Evolutionary conservation across 2,329 filamentous ascomycete genomes (phyloP).

Genomic region (Apiospora sp.): DNA sequence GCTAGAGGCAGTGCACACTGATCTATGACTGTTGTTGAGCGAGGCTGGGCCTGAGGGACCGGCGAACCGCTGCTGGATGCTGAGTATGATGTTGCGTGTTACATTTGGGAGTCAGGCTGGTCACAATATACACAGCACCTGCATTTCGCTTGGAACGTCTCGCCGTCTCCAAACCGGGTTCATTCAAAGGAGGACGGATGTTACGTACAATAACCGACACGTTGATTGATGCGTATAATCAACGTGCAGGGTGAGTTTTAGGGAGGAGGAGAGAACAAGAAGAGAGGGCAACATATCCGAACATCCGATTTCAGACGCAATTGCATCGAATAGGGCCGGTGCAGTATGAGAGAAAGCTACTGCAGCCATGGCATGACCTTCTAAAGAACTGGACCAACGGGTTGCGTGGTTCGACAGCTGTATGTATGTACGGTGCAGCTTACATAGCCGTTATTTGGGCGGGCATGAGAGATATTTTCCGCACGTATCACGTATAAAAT

Average conservation of each 20-base stretch:
- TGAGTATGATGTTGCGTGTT: background rate
- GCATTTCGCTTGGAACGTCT: constrained; percentile 15
- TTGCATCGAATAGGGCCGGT: background rate
- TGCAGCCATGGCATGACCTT: background rate
- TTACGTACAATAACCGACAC: constrained; percentile 6
- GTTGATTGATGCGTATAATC: background rate
- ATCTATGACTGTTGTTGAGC: constrained; percentile 21
- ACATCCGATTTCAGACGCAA: constrained; percentile 12
- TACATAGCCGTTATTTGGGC: constrained; percentile 7
- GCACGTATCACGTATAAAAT: constrained; percentile 22
- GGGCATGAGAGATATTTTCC: constrained; percentile 5
- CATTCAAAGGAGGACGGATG: background rate
- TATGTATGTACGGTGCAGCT: constrained; percentile 5
- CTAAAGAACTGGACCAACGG: background rate
- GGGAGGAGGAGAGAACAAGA: background rate
- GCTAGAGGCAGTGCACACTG: constrained; percentile 23
- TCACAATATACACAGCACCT: background rate
- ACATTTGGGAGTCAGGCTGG: constrained; percentile 6
- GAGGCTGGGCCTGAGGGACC: constrained; percentile 25
- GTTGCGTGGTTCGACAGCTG: background rate
- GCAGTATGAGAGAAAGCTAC: background rate
- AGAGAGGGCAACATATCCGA: constrained; percentile 11
- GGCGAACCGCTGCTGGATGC: constrained; percentile 21
- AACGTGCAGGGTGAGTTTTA: constrained; percentile 14
- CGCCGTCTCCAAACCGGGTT: background rate